Base-by-base conservation (phyloP, 2,329 filamentous ascomycete species). In the Madurella mycetomatis region DNA sequence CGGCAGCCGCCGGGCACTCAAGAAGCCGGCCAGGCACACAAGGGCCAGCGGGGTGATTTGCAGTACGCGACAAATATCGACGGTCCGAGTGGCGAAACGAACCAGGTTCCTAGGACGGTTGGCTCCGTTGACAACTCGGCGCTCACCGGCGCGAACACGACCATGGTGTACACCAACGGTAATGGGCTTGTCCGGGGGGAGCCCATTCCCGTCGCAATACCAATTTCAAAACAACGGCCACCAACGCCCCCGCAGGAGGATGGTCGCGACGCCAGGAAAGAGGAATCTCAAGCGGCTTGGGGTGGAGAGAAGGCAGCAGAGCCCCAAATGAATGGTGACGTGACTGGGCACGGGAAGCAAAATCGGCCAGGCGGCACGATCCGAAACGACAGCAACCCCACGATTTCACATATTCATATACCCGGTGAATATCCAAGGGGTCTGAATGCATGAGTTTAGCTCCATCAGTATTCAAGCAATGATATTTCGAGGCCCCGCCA, bases 401-500 rank as follows among this genome's bases (percentile, higher is more conserved):
- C 79, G 30, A 81, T 88, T 43, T 84, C 83, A 51, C 79, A 85
- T 64, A 70, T 90, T 48, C 85, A 87, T 64, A 79, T 90, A 16
- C 87, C 87, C 3, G 87, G 87, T 11, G 78, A 85, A 61, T 90
- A 79, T 65, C 84, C 84, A 9, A 75, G 69, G 59, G 45, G 46
- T 2, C 49, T 54, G 16, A 39, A 18, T 13, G 43, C 44, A 25
- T 51, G 51, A 13, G 45, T 52, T 34, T 55, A 39, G 5, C 25
- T 30, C n/a, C 16, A 39, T 46, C 42, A 25, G 7, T 25, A 25
- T 7, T 25, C 25, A 25, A 7, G 25, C 25, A 25, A 25, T 25
- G 25, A 25, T 7, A 7, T 25, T 25, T 25, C 4, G 25, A 4
- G 7, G 7, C 7, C 25, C 25, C 25, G 7, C 13, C 34, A 11